A percentile compares a stretch with the other conserved stretches of the same genome.
phyloP scores from a whole-genome alignment of 2,329 filamentous ascomycete species.

The Calonectria multiphialidica region DNA sequence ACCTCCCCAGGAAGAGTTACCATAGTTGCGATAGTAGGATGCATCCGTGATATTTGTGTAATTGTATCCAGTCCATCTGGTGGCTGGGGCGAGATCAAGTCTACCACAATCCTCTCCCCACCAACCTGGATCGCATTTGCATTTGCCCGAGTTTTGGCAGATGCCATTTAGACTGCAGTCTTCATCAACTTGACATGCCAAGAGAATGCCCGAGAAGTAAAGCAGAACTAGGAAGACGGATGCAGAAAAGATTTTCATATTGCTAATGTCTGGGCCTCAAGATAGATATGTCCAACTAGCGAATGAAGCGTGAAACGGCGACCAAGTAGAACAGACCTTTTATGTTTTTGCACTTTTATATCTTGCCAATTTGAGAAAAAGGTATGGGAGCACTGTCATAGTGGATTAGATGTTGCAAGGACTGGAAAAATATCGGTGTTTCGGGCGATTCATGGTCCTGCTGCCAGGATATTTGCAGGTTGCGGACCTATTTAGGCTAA shows the following conservation, averaged over 20 bases:
- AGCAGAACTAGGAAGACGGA: neutral
- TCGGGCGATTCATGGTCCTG: neutral
- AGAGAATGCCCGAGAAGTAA: neutral
- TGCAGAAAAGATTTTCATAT: neutral
- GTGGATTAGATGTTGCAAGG: neutral
- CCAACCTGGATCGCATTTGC: neutral
- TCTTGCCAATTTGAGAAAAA: too few species aligned
- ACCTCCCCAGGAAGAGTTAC: neutral
- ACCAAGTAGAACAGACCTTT: too few species aligned
- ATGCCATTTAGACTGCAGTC: neutral
- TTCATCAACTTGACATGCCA: neutral
- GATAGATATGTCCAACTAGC: too few species aligned
- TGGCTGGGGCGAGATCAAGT: neutral
- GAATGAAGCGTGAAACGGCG: neutral
- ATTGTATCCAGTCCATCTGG: neutral
- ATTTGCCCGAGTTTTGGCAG: neutral
- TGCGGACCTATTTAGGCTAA: neutral
- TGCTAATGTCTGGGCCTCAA: too few species aligned
- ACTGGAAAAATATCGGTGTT: neutral
- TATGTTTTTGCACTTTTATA: too few species aligned
- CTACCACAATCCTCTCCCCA: slow-evolving; percentile 1
- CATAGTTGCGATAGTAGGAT: neutral
- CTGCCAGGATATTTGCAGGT: too few species aligned
- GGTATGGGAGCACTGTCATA: neutral
- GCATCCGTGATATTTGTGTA: neutral